phyloP scores from a whole-genome alignment of 1,139 yeast genomes.

The Wickerhamomyces sp. region DNA sequence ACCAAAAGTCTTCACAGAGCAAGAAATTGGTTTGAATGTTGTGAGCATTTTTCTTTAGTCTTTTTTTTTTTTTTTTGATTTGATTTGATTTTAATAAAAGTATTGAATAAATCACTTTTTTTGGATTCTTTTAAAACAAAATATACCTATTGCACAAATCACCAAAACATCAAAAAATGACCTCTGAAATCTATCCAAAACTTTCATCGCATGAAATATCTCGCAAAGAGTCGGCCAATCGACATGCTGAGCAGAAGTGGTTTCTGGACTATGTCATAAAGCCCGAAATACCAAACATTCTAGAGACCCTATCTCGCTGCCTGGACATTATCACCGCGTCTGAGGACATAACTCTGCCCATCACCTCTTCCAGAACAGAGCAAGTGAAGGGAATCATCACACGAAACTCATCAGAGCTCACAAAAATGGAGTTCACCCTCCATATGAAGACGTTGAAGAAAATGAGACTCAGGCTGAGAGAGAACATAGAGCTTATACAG shows the following conservation, averaged over 20 bases:
- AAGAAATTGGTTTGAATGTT: no score
- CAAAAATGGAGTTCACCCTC: constrained; percentile 13
- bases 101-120: no score
- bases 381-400: constrained; percentile 22
- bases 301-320: constrained; percentile 32
- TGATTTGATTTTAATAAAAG: no score
- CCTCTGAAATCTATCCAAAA: constrained; percentile 26
- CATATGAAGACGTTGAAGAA: constrained; percentile 15
- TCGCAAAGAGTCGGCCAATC: constrained; percentile 5
- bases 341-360: constrained; percentile 28
- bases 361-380: constrained; percentile 23
- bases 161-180: constrained; percentile 19
- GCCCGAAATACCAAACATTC: constrained; percentile 32
- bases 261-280: constrained; percentile 30
- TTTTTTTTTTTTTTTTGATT: background rate
- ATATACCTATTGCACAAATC: no score
- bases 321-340: constrained; percentile 28
- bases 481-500: constrained; percentile 7
- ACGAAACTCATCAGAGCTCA: constrained; percentile 13
- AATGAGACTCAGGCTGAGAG: constrained; percentile 6
- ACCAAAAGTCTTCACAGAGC: no score
- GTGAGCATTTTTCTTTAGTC: background rate
- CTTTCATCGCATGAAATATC: constrained; percentile 15
- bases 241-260: constrained; percentile 28
- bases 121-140: no score